Evolutionary conservation across 352 stramenopile genomes (phyloP).

Genomic region (Phytophthora foliorum): DNA sequence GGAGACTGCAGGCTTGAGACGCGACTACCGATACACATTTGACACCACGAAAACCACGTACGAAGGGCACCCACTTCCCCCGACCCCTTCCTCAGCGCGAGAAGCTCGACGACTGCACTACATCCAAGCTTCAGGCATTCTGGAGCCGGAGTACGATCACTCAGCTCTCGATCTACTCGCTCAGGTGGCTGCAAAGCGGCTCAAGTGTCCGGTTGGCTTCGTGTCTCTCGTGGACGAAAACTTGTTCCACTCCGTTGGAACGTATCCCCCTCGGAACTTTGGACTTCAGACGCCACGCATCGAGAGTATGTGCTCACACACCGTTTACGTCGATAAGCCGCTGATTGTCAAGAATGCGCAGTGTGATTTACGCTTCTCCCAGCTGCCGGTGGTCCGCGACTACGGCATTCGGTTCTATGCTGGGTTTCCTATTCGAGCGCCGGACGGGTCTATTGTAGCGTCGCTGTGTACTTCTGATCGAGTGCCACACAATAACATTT

Average conservation of each 20-base stretch:
- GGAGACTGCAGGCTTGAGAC: slow-evolving; percentile 29
- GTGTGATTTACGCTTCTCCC: slow-evolving; percentile 64
- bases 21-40: slow-evolving; percentile 56
- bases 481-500: slow-evolving; percentile 57
- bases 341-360: slow-evolving; percentile 68
- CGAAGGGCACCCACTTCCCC: neutral
- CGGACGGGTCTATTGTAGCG: slow-evolving; percentile 57
- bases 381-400: slow-evolving; percentile 55
- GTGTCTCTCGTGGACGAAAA: slow-evolving; percentile 60
- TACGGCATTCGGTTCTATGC: slow-evolving; percentile 68
- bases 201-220: slow-evolving; percentile 65
- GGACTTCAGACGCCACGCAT: slow-evolving; percentile 29
- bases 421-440: slow-evolving; percentile 61
- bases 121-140: slow-evolving; percentile 49
- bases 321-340: slow-evolving; percentile 61
- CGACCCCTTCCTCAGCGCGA: neutral
- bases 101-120: slow-evolving; percentile 36
- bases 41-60: slow-evolving; percentile 42
- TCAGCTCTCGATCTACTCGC: slow-evolving; percentile 55
- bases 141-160: slow-evolving; percentile 50
- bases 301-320: slow-evolving; percentile 66
- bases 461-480: slow-evolving; percentile 61
- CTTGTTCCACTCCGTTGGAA: slow-evolving; percentile 54
- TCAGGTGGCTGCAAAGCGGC: slow-evolving; percentile 52
- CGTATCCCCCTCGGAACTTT: slow-evolving; percentile 40